Base-by-base conservation (phyloP, 2,329 filamentous ascomycete genomes). In the Lachnellula arida region DNA sequence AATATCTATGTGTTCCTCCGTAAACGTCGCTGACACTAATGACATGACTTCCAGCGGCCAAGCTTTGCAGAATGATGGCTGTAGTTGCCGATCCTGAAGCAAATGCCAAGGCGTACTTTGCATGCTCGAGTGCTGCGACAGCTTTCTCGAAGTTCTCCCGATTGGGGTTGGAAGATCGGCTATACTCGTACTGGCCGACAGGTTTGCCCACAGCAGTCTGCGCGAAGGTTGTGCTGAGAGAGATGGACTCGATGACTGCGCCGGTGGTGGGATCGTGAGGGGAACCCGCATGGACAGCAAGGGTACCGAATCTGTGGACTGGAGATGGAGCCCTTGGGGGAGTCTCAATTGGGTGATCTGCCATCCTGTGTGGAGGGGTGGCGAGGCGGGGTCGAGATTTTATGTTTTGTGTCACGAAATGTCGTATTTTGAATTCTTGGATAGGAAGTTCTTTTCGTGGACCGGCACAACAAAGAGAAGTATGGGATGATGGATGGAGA, bases 1-100 rank as follows among this genome's bases (percentile, higher is more conserved):
- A 99, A 79, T 99, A 99, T 68, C 94, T 84, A 77, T 99, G 94
- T 43, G 94, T 99, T 66, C 94, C 94, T 65, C 94, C 94, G 73
- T 99, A 99, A 67, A 99, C 92, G 73, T 99, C 94, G 46, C 91
- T 96, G 48, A 99, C 91, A 59, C 91, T 97, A 67, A 99, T 87
- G 68, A 99, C 90, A 76, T 99, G 94, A 48, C 90, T 94, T 60
- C 91, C 92, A 12, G 88, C 81, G 23, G 93, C 91, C 56, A 99
- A 83, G 65, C 89, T 94, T 76, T 97, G 94, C 56, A 99, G 84
- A 69, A 99, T 91, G 65, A 84, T 90, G 59, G 94, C 93, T 0
- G 94, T 99, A 53, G 94, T 91, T 44, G 94, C 93, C 64, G 90
- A 96, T 67, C 94, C 94, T 25, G 91, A 97, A 46, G 89, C 88